Percentiles rank a stretch among this genome's conserved stretches.
phyloP scores from a whole-genome alignment of 169 alveolate species.

The Eimeria sp. region DNA sequence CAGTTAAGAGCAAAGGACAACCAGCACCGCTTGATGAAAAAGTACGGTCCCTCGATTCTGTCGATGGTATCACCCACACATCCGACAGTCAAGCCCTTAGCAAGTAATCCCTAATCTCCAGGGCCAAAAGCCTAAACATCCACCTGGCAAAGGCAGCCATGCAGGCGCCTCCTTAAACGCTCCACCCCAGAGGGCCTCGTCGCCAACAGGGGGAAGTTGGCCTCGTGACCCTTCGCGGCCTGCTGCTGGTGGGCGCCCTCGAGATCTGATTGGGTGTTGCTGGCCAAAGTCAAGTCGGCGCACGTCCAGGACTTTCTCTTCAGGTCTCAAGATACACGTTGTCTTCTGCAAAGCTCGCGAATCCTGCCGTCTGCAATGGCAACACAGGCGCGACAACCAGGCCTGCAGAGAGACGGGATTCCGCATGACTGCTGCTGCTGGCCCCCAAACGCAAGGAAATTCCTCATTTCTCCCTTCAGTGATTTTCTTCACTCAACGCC shows the following conservation, averaged over 20 bases:
- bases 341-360: background rate
- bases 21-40: background rate
- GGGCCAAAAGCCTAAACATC: background rate
- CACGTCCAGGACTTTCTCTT: slow-evolving; percentile 30
- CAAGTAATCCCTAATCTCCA: background rate
- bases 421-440: no score
- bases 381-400: background rate
- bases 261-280: background rate
- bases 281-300: slow-evolving; percentile 46
- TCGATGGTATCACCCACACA: background rate
- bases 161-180: background rate
- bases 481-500: no score
- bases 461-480: no score
- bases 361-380: background rate
- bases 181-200: slow-evolving; percentile 53
- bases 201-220: background rate
- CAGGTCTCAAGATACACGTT: background rate
- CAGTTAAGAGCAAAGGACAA: background rate
- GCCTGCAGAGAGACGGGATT: no score
- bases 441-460: no score
- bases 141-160: slow-evolving; percentile 59
- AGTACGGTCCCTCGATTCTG: background rate
- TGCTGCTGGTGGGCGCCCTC: background rate
- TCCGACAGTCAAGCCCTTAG: background rate
- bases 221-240: background rate